phyloP scores from a whole-genome alignment of 176 grass and related monocot species.

The Musa beccarii region DNA sequence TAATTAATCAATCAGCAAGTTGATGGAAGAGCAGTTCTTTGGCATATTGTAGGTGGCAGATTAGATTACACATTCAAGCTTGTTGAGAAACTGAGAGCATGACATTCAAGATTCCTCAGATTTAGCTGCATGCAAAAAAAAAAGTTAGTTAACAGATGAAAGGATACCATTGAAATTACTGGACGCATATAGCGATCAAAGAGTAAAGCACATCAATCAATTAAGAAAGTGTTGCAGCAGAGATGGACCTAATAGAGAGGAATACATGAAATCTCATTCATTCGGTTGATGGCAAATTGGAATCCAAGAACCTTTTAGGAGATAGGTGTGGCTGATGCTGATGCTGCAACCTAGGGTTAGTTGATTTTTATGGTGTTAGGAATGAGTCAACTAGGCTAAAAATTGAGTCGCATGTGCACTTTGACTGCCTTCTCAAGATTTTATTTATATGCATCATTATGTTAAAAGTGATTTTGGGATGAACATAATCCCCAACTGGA shows the following conservation, averaged over 20 bases:
- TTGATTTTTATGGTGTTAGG: not conserved
- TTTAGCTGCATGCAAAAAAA: conserved; percentile 58
- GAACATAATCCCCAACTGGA: not conserved
- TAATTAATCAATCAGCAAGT: not conserved
- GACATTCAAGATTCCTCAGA: conserved; percentile 85
- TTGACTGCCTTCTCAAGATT: not conserved
- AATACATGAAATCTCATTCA: not conserved
- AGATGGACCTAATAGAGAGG: not conserved
- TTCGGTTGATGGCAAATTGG: not conserved
- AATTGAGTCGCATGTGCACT: not conserved
- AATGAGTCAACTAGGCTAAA: not conserved
- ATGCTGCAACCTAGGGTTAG: not conserved
- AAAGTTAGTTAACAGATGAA: conserved; percentile 20
- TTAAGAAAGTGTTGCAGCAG: not conserved
- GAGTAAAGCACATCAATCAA: not conserved
- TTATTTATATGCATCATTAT: not conserved
- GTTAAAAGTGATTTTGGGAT: not conserved
- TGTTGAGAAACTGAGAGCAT: conserved; percentile 69
- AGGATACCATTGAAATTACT: not conserved
- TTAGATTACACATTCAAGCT: conserved; percentile 34
- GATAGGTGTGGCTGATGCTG: not conserved
- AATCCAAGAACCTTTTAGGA: not conserved
- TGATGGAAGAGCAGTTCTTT: not conserved
- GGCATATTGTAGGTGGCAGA: too few species aligned
- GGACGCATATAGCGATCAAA: not conserved